These are phyloP conservation scores for Nematocida sp. DNA, from an alignment of 371 early-diverging fungal species.

Conservation along the genomic window DNA sequence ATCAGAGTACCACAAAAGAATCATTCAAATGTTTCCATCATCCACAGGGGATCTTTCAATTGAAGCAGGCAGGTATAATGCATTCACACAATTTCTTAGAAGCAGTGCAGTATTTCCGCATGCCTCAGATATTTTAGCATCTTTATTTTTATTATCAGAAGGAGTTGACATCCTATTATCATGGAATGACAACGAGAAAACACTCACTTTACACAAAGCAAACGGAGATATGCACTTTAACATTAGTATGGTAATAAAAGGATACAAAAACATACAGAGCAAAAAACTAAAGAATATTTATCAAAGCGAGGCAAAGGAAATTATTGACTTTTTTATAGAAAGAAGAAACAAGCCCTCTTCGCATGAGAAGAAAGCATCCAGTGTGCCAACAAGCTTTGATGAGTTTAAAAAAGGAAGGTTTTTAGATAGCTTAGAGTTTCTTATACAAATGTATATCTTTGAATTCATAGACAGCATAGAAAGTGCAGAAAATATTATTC, in stretches of 20 bases:
- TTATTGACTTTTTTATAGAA: constrained; percentile 3
- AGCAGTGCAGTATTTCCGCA: background rate
- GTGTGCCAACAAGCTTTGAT: background rate
- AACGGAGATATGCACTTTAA: background rate
- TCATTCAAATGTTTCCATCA: constrained; percentile 6
- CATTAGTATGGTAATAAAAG: background rate
- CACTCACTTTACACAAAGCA: background rate
- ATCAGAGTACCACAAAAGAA: background rate
- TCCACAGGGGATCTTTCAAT: constrained; percentile 7
- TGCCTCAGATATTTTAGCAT: background rate
- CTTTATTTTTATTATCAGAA: background rate
- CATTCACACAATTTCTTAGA: background rate
- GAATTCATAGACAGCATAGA: background rate
- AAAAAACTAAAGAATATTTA: background rate
- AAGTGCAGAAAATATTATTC: background rate
- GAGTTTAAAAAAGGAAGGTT: background rate
- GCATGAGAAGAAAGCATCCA: background rate
- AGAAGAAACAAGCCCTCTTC: background rate
- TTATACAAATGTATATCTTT: background rate
- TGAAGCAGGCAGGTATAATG: background rate
- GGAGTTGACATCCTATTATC: background rate
- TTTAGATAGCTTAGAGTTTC: background rate
- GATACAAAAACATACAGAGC: background rate
- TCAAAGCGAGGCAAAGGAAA: background rate
- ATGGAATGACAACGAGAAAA: background rate